Conservation (phyloP, 1,139 yeast species). For the Kurtzmaniella quercitrusa region DNA sequence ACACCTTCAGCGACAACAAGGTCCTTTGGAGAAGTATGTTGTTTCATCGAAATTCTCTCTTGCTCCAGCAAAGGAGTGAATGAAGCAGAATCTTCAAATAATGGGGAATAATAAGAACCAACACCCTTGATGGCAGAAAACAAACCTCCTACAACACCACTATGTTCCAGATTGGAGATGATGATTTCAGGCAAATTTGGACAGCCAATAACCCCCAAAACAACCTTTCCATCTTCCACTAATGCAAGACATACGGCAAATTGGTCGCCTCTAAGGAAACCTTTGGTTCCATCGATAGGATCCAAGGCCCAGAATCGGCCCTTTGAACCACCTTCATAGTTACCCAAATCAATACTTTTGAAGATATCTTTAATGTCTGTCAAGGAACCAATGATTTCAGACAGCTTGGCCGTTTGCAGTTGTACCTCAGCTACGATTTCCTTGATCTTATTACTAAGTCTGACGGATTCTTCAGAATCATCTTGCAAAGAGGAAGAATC, state of each 20-base stretch:
- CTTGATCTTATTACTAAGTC: conserved; percentile 42
- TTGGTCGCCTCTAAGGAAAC: conserved; percentile 92
- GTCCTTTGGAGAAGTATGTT: conserved; percentile 34
- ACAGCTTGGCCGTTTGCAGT: conserved; percentile 19
- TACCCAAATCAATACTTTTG: conserved; percentile 72
- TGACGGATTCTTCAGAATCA: conserved; percentile 31
- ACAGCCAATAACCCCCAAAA: conserved; percentile 92
- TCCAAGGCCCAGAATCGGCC: conserved; percentile 97
- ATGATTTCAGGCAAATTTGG: conserved; percentile 73
- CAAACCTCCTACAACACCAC: conserved; percentile 56
- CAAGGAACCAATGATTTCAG: conserved; percentile 37
- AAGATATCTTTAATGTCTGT: conserved; percentile 47
- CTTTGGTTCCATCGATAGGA: conserved; percentile 98
- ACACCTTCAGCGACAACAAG: conserved; percentile 90
- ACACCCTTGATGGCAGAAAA: conserved; percentile 71
- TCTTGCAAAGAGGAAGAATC: conserved; percentile 64
- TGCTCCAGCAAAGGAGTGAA: conserved; percentile 36
- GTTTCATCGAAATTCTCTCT: conserved; percentile 40
- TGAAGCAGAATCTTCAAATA: conserved; percentile 24
- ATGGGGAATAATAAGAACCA: conserved; percentile 64
- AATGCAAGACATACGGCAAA: conserved; percentile 93
- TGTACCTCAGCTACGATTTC: conserved; percentile 47
- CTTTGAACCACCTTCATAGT: conserved; percentile 65
- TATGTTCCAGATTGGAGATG: conserved; percentile 29
- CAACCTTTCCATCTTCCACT: conserved; percentile 78